Evolutionary conservation across 306 rosid species (phyloP).

Genomic region (Medicago arabica): DNA sequence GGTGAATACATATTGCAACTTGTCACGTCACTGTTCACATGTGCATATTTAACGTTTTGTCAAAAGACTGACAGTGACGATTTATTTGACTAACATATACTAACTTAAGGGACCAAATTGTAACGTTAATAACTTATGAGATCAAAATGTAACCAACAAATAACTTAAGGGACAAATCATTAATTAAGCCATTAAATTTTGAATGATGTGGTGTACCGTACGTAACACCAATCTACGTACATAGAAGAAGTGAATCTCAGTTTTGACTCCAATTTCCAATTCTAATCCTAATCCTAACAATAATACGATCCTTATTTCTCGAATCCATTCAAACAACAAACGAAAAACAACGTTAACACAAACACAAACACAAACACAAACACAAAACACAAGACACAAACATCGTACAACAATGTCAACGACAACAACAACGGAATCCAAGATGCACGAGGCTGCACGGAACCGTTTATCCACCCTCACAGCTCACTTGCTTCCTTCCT

Average conservation of each 20-base stretch:
- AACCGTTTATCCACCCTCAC: slow-evolving; percentile 74
- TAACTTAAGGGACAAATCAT: no score
- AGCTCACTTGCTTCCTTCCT: slow-evolving; percentile 61
- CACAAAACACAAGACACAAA: background rate
- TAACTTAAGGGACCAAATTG: no score
- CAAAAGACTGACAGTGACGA: no score
- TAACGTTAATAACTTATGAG: no score
- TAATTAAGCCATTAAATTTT: no score
- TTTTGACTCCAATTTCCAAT: background rate
- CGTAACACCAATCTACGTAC: background rate
- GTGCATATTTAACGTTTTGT: no score
- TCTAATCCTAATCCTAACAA: background rate
- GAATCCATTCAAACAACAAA: background rate
- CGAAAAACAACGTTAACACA: background rate
- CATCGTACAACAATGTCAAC: slow-evolving; percentile 46
- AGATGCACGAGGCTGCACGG: slow-evolving; percentile 52
- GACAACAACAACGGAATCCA: slow-evolving; percentile 39
- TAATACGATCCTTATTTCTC: slow-evolving; percentile 28
- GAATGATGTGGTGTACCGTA: background rate
- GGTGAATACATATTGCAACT: no score
- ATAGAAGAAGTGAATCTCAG: background rate
- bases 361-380: no score
- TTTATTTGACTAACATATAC: no score
- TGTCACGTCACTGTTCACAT: no score
- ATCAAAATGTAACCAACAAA: no score